phyloP scores from a whole-genome alignment of 257 asterid species.

The Fraxinus excelsior region DNA sequence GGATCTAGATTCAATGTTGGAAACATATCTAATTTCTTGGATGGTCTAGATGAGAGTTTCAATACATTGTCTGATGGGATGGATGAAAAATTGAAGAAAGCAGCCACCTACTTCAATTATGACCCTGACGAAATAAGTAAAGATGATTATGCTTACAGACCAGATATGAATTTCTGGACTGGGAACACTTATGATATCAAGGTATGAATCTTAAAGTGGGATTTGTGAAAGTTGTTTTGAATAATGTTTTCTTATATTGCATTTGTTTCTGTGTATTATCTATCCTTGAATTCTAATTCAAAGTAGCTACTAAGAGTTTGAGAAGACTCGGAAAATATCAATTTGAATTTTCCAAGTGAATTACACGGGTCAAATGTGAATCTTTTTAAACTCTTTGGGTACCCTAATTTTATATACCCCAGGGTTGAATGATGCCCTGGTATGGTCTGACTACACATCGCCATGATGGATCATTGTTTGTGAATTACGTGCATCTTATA shows the following conservation, averaged over 20 bases:
- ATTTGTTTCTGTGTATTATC: not conserved
- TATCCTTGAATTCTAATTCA: not conserved
- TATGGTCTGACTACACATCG: too few relatives aligned
- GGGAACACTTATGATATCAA: constrained; percentile 66
- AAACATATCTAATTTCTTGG: constrained; percentile 28
- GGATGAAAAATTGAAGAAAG: constrained; percentile 64
- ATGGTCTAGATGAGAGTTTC: constrained; percentile 43
- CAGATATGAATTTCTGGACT: constrained; percentile 56
- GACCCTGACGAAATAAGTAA: constrained; percentile 58
- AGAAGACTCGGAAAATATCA: not conserved
- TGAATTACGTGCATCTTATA: not conserved
- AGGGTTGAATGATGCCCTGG: too few relatives aligned
- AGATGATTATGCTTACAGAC: constrained; percentile 69
- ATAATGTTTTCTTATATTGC: not conserved
- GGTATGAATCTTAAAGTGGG: constrained; percentile 44
- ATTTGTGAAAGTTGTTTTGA: not conserved
- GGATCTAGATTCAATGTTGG: constrained; percentile 33
- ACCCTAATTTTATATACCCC: too few relatives aligned
- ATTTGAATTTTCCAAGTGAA: too few relatives aligned
- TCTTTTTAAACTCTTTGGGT: too few relatives aligned
- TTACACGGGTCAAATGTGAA: too few relatives aligned
- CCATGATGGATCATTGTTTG: not conserved
- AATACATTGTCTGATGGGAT: constrained; percentile 42
- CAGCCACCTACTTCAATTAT: constrained; percentile 64
- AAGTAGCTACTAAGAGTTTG: not conserved